These are phyloP conservation scores for Penicillium sp. DNA, from an alignment of 2,329 filamentous ascomycete species.

Conservation along the genomic window DNA sequence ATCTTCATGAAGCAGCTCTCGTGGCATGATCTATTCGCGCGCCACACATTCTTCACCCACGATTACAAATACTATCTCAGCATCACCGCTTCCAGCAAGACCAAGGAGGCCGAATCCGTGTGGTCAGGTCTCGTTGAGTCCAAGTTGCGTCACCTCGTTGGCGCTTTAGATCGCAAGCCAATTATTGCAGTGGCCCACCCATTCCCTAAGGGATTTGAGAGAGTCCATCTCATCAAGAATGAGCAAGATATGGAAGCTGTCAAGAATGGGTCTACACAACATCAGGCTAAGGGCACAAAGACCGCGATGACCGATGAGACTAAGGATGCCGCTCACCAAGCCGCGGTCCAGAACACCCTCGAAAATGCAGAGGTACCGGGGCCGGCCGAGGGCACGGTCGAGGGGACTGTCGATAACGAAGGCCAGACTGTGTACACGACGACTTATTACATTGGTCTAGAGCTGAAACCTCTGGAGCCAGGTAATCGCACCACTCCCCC, in stretches of 20 bases:
- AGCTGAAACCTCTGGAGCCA: constrained; percentile 68
- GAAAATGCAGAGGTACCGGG: constrained; percentile 40
- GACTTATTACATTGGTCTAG: constrained; percentile 90
- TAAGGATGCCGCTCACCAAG: constrained; percentile 49
- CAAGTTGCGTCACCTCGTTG: constrained; percentile 81
- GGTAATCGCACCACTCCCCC: constrained; percentile 50
- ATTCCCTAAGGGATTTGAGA: constrained; percentile 89
- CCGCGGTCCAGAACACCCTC: constrained; percentile 47
- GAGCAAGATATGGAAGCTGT: constrained; percentile 62
- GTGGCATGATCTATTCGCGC: constrained; percentile 86
- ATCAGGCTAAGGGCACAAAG: constrained; percentile 54
- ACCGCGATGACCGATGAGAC: constrained; percentile 52
- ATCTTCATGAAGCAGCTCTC: constrained; percentile 73
- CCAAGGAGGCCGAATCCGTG: constrained; percentile 76
- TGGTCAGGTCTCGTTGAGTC: constrained; percentile 95
- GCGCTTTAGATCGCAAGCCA: constrained; percentile 74
- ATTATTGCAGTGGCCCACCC: constrained; percentile 82
- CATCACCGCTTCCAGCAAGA: constrained; percentile 76
- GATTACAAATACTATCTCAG: constrained; percentile 96
- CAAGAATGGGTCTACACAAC: constrained; percentile 60
- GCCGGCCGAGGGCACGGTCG: constrained; percentile 29
- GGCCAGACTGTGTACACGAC: constrained; percentile 71
- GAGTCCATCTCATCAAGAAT: constrained; percentile 67
- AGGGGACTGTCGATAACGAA: constrained; percentile 30
- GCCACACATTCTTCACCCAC: constrained; percentile 88